These are phyloP conservation scores for Saccharomyces hybrid DNA, from an alignment of 1,139 yeast species.

Conservation along the genomic window DNA sequence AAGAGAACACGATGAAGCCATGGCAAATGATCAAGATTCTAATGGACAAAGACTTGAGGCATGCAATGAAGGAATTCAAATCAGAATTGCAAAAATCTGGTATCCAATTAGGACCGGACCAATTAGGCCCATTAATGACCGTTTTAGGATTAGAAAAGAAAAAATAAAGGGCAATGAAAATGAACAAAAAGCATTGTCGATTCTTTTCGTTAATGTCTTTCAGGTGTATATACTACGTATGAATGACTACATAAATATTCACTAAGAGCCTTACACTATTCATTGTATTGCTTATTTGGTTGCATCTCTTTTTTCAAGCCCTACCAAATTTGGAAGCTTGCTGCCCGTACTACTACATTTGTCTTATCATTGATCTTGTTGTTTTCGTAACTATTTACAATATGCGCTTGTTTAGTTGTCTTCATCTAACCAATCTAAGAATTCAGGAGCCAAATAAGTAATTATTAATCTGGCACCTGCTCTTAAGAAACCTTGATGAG, in stretches of 20 bases:
- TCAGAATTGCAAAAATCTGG: slow-evolving; percentile 21
- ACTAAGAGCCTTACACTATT: background rate
- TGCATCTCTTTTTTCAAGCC: background rate
- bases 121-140: slow-evolving; percentile 25
- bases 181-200: background rate
- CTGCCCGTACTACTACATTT: background rate
- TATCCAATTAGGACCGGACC: slow-evolving; percentile 25
- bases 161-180: slow-evolving; percentile 1
- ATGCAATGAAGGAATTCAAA: slow-evolving; percentile 22
- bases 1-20: slow-evolving; percentile 9
- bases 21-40: slow-evolving; percentile 26
- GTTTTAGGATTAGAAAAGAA: slow-evolving; percentile 22
- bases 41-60: slow-evolving; percentile 23
- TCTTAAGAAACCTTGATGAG: slow-evolving; percentile 84
- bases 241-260: background rate
- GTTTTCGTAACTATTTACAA: background rate
- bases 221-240: background rate
- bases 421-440: slow-evolving; percentile 76
- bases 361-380: background rate
- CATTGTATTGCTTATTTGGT: background rate
- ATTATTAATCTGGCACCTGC: slow-evolving; percentile 94
- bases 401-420: background rate
- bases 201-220: background rate
- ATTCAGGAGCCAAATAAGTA: slow-evolving; percentile 92
- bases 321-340: background rate